Base-by-base conservation (phyloP, 495 filamentous ascomycete genomes). In the Bryoglossum gracile region DNA sequence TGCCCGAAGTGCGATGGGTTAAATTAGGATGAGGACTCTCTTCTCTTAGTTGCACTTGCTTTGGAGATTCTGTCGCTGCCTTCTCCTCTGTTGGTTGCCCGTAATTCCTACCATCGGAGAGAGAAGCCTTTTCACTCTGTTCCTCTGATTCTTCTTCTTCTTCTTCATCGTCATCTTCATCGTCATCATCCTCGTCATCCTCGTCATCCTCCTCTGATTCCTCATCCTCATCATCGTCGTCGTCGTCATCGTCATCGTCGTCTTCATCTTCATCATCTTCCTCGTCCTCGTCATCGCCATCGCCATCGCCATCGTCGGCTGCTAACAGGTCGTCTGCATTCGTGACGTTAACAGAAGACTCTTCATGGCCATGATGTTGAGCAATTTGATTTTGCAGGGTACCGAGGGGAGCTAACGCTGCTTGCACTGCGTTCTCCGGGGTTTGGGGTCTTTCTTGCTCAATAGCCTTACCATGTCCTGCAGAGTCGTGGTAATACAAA, bases 261-360 rank as follows among this genome's bases (percentile, higher is more conserved):
- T 32, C 24, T n/a, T n/a, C n/a, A n/a, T 39, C 34, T 28, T 1
- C 5, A 17, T 44, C n/a, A 13, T 50, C 25, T 40, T 41, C 4
- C 9, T 48, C 35, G 21, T 42, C 47, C 10, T 51, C 40, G 17
- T 51, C 48, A 9, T 51, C 48, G n/a, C n/a, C n/a, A n/a, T n/a
- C n/a, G n/a, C n/a, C n/a, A n/a, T n/a, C n/a, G n/a, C n/a, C n/a
- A 32, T 51, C 48, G 18, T 11, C 36, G 24, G 33, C 38, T n/a
- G 18, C 48, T 32, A 45, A 45, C n/a, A 43, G 14, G 32, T 51
- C 39, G 26, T 45, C 49, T 5, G 40, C 26, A 14, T 45, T 24
- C 13, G 46, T 10, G 16, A 51, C 49, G 13, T 40, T 51, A n/a
- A 39, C 42, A 19, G 49, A 34, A 18, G 49, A 51, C 19, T 51